phyloP scores from a whole-genome alignment of 2,329 filamentous ascomycete species.

The Phaeosphaeriaceae sp. region DNA sequence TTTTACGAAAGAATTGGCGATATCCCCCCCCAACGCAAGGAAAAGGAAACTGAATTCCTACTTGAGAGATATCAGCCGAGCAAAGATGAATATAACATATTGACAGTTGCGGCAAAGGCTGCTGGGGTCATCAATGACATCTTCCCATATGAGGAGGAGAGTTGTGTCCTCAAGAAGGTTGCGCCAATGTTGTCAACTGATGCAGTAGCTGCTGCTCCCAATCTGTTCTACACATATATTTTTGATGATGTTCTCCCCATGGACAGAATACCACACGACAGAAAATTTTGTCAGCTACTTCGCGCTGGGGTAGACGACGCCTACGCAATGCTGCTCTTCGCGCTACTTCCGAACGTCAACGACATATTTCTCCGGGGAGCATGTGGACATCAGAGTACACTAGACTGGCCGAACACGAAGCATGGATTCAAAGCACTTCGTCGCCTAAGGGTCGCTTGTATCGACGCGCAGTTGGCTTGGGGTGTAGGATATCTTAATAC shows the following conservation, averaged over 20 bases:
- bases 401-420: neutral
- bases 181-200: neutral
- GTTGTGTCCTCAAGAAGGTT: constrained; percentile 4
- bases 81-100: neutral
- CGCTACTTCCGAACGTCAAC: constrained; percentile 6
- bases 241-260: constrained; percentile 1
- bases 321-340: constrained; percentile 7
- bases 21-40: too few species aligned
- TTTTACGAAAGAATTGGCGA: neutral
- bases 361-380: neutral
- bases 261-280: constrained; percentile 1
- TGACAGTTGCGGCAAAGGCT: constrained; percentile 11
- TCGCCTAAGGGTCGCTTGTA: neutral
- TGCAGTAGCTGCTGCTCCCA: neutral
- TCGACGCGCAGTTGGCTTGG: neutral
- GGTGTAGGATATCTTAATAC: neutral
- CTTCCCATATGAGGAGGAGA: constrained; percentile 9
- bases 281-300: constrained; percentile 14
- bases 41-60: too few species aligned
- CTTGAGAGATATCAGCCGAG: too few species aligned
- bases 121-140: constrained; percentile 11
- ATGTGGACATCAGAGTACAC: neutral
- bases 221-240: neutral
- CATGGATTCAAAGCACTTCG: constrained; percentile 1
- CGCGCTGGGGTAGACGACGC: constrained; percentile 9